A percentile compares a stretch with the other conserved stretches of the same genome.
Conservation (phyloP, 768 basidiomycete genomes). For the Mycena vitilis region DNA sequence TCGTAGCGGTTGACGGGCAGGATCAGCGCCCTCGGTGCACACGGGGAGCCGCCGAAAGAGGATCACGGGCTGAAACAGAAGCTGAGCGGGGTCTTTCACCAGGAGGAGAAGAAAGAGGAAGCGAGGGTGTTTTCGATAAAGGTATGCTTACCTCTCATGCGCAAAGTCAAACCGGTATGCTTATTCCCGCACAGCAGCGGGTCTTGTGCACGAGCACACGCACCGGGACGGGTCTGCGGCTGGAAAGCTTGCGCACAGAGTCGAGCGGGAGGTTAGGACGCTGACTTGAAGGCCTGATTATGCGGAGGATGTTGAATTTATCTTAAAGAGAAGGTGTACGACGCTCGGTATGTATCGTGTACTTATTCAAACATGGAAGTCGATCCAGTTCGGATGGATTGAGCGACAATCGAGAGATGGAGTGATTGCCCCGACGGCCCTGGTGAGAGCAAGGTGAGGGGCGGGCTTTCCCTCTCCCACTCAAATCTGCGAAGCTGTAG, state of each 20-base stretch:
- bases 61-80: constrained; percentile 23
- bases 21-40: constrained; percentile 8
- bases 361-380: too few relatives aligned
- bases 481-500: too few relatives aligned
- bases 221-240: background rate
- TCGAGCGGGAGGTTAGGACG: constrained; percentile 18
- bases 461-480: too few relatives aligned
- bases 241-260: constrained; percentile 12
- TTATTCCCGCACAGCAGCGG: constrained; percentile 4
- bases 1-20: constrained; percentile 12
- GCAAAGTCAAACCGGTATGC: background rate
- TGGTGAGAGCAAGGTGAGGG: too few relatives aligned
- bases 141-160: too few relatives aligned
- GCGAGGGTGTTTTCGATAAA: constrained; percentile 8
- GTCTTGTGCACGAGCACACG: constrained; percentile 11
- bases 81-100: constrained; percentile 17
- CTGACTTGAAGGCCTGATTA: constrained; percentile 1
- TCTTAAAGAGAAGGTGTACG: background rate
- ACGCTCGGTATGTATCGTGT: too few relatives aligned
- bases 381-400: too few relatives aligned
- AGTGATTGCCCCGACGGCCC: too few relatives aligned
- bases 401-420: too few relatives aligned
- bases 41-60: constrained; percentile 8
- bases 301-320: background rate
- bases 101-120: constrained; percentile 16